phyloP scores from a whole-genome alignment of 108 stramenopile genomes.

The Aurantiochytrium sp. region DNA sequence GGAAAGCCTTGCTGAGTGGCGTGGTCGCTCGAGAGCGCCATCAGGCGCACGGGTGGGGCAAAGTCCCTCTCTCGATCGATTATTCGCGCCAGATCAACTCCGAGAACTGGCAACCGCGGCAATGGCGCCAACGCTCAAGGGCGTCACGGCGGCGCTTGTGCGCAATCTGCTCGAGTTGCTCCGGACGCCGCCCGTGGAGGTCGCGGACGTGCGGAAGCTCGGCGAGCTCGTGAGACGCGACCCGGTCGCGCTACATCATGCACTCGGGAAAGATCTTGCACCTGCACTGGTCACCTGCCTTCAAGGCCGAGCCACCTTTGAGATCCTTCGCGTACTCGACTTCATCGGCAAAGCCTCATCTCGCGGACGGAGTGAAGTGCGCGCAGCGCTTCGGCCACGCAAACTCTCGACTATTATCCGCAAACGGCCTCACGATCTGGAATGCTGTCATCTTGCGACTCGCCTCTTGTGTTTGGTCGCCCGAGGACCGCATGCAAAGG shows the following conservation, averaged over 20 bases:
- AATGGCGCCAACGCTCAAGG: background rate
- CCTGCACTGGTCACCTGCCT: background rate
- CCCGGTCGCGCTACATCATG: background rate
- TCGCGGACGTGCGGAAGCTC: background rate
- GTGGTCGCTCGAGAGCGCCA: no score
- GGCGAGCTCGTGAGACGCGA: background rate
- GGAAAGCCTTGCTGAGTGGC: no score
- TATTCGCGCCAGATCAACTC: no score
- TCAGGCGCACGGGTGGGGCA: no score
- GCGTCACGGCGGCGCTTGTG: background rate
- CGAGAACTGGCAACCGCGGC: background rate
- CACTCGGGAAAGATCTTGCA: background rate
- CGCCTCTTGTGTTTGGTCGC: background rate
- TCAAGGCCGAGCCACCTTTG: background rate
- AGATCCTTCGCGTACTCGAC: background rate
- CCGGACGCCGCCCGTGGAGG: background rate
- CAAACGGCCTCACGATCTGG: background rate
- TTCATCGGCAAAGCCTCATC: background rate
- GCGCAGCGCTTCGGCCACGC: background rate
- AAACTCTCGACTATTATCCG: background rate
- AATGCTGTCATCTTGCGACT: background rate
- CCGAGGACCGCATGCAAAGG: background rate
- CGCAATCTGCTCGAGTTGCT: background rate
- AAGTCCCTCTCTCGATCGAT: no score
- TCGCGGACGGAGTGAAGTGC: background rate